Evolutionary conservation across 1,284 basidiomycete species (phyloP), one percentile per base, ranked within the genome.

Genomic region (Leccinum glutinopallens): DNA sequence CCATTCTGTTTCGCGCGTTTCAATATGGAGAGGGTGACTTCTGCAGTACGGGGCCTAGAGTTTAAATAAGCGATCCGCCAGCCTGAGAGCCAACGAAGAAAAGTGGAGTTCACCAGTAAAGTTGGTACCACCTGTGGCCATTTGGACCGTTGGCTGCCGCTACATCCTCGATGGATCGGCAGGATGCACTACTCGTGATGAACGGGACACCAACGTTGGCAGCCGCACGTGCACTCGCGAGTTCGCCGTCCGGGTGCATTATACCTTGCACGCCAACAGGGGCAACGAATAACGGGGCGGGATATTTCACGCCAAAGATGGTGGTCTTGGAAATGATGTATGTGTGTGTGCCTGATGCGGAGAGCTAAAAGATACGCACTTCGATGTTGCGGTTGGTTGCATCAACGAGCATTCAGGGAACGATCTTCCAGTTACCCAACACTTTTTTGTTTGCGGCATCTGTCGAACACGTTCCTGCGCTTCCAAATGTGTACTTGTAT

Each of bases 261-360:
- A 87, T 81, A 35, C 81, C 84, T 65, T 88, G 87, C 43, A 85
- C 83, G 1, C 87, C 87, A 39, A 89, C 76, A 1, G 87, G 86
- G 0, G 85, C 81, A 41, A 88, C 71, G 60, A 85, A 74, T 6
- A 89, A 65, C 1, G 87, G 86, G 0, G 80, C 75, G 1, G 78
- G 72, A 58, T 83, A 77, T 60, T 75, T 82, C 32, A 81, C 78
- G 2, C 87, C 87, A 68, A 88, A 80, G 39, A 84, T 72, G 4
- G 77, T 80, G 7, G 78, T 82, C 82, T 84, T 22, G 39, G 39
- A 25, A 43, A 51, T 53, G 15, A 17, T 32, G 12, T 22, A 19
- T 62, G 37, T 58, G 32, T 33, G 12, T 19, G 37, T 7, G 1
- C 12, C 4, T 46, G 12, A 19, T 15, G 10, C n/a, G 8, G 4